Evolutionary conservation across 177 flowering plant species (phyloP).

Genomic region (Telopea speciosissima): DNA sequence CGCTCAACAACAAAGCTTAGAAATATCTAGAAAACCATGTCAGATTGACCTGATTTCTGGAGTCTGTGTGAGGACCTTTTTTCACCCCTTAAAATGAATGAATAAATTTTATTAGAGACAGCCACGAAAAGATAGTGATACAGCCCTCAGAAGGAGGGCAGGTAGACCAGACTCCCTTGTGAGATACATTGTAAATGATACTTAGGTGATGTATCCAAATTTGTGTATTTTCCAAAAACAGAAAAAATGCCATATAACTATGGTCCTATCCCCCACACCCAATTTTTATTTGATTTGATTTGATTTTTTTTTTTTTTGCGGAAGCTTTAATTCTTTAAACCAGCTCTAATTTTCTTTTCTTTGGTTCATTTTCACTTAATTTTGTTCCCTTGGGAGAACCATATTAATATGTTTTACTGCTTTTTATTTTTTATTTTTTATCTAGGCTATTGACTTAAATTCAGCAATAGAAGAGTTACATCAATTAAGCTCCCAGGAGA

Average conservation of each 20-base stretch:
- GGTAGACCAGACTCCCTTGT: too few relatives aligned
- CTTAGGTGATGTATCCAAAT: neutral
- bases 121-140: too few relatives aligned
- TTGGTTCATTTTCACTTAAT: neutral
- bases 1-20: too few relatives aligned
- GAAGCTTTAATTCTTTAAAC: neutral
- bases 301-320: too few relatives aligned
- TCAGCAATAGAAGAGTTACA: slow-evolving; percentile 70
- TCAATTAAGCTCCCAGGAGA: slow-evolving; percentile 57
- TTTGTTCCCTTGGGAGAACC: neutral
- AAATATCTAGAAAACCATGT: neutral
- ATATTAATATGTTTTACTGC: slow-evolving; percentile 2
- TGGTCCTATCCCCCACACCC: neutral
- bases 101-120: too few relatives aligned
- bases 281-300: too few relatives aligned
- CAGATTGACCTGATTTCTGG: neutral
- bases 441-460: slow-evolving; percentile 62
- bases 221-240: neutral
- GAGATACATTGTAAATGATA: neutral
- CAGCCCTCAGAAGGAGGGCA: too few relatives aligned
- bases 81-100: too few relatives aligned
- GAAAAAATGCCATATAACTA: neutral
- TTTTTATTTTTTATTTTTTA: too few relatives aligned
- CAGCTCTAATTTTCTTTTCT: neutral
- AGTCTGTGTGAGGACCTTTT: neutral